A percentile compares a stretch with the other conserved stretches of the same genome.
Conservation (phyloP, 345 rosid species). For the Gossypium mustelinum region DNA sequence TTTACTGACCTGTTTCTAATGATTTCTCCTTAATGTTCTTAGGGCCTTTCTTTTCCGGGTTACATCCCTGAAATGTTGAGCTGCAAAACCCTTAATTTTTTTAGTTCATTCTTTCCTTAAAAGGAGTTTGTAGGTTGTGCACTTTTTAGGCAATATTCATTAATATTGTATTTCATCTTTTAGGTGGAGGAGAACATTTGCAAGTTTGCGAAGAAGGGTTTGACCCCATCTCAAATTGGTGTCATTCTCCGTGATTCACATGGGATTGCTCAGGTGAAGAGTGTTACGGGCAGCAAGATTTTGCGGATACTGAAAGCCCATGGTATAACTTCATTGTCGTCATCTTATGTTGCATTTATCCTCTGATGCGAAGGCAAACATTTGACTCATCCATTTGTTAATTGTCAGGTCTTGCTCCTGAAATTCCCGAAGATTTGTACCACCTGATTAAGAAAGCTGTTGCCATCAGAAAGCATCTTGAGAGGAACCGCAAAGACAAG, state of each 20-base stretch:
- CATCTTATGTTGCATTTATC: neutral
- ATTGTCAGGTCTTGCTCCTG: slow-evolving; percentile 75
- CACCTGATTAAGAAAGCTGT: slow-evolving; percentile 93
- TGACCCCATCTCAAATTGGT: slow-evolving; percentile 75
- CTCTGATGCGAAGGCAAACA: neutral
- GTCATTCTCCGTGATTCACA: slow-evolving; percentile 71
- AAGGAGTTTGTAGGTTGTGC: neutral
- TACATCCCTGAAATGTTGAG: neutral
- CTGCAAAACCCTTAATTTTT: neutral
- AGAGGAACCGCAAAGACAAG: slow-evolving; percentile 96
- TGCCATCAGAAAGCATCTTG: slow-evolving; percentile 90
- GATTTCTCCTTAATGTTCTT: neutral
- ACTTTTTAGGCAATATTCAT: neutral
- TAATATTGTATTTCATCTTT: neutral
- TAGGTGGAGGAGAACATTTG: slow-evolving; percentile 62
- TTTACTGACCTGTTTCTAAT: neutral
- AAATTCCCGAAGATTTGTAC: slow-evolving; percentile 85
- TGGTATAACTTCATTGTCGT: slow-evolving; percentile 18
- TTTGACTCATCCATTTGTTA: neutral
- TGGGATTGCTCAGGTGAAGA: slow-evolving; percentile 63
- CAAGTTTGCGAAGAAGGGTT: slow-evolving; percentile 75
- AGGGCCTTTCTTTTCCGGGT: neutral
- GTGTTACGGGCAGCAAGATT: slow-evolving; percentile 67
- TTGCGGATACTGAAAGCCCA: slow-evolving; percentile 58
- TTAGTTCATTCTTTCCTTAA: neutral